These are phyloP conservation scores for Cyclostephanos tholiformis DNA, from an alignment of 108 stramenopile genomes.

Conservation along the genomic window DNA sequence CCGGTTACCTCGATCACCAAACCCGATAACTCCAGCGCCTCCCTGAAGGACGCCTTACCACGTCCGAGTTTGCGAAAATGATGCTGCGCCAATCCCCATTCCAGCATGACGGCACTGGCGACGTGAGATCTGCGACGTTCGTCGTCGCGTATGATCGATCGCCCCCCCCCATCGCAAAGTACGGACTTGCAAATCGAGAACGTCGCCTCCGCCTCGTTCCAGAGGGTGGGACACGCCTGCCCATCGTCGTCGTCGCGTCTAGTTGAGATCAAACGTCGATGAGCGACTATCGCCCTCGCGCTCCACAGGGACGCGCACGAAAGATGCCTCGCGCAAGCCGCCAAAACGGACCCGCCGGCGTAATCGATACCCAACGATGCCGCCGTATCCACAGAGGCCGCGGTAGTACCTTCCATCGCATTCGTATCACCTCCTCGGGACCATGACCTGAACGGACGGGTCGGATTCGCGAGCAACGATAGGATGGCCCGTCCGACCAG, in stretches of 20 bases:
- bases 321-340: constrained; percentile 31
- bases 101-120: constrained; percentile 67
- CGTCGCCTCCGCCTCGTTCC: constrained; percentile 53
- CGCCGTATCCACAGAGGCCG: neutral
- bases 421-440: constrained; percentile 4
- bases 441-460: constrained; percentile 37
- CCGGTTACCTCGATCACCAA: constrained; percentile 83
- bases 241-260: constrained; percentile 54
- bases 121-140: constrained; percentile 19
- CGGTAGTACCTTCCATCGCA: neutral
- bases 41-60: constrained; percentile 62
- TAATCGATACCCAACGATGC: neutral
- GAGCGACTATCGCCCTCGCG: constrained; percentile 72
- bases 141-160: constrained; percentile 1
- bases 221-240: constrained; percentile 62
- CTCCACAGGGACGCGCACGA: constrained; percentile 55
- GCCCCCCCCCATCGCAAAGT: constrained; percentile 13
- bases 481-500: constrained; percentile 72
- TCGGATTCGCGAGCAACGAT: constrained; percentile 55
- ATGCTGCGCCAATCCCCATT: constrained; percentile 89
- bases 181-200: constrained; percentile 27
- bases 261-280: constrained; percentile 66
- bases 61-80: constrained; percentile 70
- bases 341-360: constrained; percentile 10
- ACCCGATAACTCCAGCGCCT: constrained; percentile 60